phyloP scores from a whole-genome alignment of 1,284 basidiomycete genomes.

The Austroboletus niveus region DNA sequence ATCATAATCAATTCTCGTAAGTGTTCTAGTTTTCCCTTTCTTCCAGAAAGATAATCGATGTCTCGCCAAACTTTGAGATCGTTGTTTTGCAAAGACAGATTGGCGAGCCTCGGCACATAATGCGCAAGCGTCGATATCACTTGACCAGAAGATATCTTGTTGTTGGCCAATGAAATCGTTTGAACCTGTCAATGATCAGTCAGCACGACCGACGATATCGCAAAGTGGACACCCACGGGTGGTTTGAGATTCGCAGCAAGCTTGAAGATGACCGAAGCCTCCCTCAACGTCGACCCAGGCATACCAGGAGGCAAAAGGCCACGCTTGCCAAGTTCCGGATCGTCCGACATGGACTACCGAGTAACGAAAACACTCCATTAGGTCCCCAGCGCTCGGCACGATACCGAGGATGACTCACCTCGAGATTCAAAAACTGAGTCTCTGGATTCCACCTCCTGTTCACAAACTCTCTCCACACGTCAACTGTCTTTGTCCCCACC shows the following conservation, averaged over 20 bases:
- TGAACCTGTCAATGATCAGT: slow-evolving; percentile 48
- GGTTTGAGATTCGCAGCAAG: slow-evolving; percentile 77
- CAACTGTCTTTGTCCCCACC: slow-evolving; percentile 43
- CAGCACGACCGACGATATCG: neutral
- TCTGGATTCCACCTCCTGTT: slow-evolving; percentile 68
- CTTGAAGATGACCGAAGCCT: slow-evolving; percentile 84
- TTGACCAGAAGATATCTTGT: slow-evolving; percentile 47
- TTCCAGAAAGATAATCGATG: slow-evolving; percentile 59
- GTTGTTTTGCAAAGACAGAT: slow-evolving; percentile 81
- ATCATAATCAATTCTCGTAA: slow-evolving; percentile 76
- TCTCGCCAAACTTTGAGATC: slow-evolving; percentile 64
- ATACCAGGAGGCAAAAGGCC: slow-evolving; percentile 67
- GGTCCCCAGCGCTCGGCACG: slow-evolving; percentile 23
- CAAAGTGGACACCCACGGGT: slow-evolving; percentile 45
- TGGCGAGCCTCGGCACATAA: slow-evolving; percentile 72
- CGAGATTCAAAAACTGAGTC: slow-evolving; percentile 73
- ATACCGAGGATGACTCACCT: slow-evolving; percentile 46
- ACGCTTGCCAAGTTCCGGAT: slow-evolving; percentile 67
- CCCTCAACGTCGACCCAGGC: slow-evolving; percentile 54
- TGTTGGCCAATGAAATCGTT: slow-evolving; percentile 73
- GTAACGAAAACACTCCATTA: slow-evolving; percentile 31
- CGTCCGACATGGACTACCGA: slow-evolving; percentile 55
- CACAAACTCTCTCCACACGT: slow-evolving; percentile 70
- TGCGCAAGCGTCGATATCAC: slow-evolving; percentile 56
- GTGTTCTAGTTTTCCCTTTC: slow-evolving; percentile 57